Percentiles rank a stretch among this genome's conserved stretches.
Conservation (phyloP, 306 rosid genomes). For the Cucumis hystrix region DNA sequence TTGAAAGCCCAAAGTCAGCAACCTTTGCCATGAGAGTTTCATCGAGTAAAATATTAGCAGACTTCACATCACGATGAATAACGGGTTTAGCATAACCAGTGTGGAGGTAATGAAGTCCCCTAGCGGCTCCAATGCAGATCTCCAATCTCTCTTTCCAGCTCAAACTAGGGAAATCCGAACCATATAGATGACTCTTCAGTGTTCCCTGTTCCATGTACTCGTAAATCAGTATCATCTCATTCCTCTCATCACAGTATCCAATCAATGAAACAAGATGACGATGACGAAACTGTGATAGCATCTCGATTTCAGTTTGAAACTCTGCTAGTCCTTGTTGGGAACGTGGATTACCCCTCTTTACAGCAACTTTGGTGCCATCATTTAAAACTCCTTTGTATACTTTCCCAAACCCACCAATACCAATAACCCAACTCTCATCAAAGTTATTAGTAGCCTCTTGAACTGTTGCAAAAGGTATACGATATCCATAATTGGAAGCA, state of each 20-base stretch:
- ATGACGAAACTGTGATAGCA: conserved; percentile 87
- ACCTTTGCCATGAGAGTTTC: conserved; percentile 93
- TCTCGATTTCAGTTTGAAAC: conserved; percentile 75
- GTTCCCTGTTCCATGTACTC: conserved; percentile 94
- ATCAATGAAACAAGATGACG: conserved; percentile 84
- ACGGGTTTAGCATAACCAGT: conserved; percentile 83
- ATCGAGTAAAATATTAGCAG: conserved; percentile 79
- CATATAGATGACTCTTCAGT: conserved; percentile 77
- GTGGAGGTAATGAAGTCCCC: conserved; percentile 94
- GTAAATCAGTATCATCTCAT: conserved; percentile 79
- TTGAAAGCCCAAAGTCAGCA: conserved; percentile 81
- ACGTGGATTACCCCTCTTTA: conserved; percentile 74
- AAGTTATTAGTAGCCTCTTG: conserved; percentile 72
- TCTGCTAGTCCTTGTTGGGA: conserved; percentile 83
- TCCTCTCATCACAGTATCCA: conserved; percentile 82
- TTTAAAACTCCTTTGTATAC: conserved; percentile 64
- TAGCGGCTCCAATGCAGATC: conserved; percentile 79
- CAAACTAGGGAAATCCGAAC: conserved; percentile 50
- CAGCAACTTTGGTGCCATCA: conserved; percentile 77
- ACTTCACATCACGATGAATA: conserved; percentile 84
- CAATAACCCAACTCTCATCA: conserved; percentile 72
- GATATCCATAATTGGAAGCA: conserved; percentile 45
- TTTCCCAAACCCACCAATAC: conserved; percentile 79
- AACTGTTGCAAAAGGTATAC: conserved; percentile 50
- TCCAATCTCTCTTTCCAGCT: conserved; percentile 86